phyloP scores from a whole-genome alignment of 1,284 basidiomycete genomes.

The Papiliotrema flavescens region DNA sequence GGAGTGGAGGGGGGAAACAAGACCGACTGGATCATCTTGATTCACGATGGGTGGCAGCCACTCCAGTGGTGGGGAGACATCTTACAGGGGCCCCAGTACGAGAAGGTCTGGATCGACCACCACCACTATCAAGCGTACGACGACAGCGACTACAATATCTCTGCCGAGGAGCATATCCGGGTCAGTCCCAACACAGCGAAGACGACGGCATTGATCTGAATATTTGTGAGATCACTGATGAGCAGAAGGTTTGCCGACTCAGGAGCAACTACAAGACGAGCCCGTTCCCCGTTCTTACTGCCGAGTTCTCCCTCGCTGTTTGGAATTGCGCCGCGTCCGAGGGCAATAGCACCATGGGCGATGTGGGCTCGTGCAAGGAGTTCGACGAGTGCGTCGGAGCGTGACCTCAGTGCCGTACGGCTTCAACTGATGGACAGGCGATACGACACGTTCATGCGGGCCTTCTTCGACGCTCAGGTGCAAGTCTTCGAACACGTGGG shows the following conservation, averaged over 20 bases:
- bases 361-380: slow-evolving; percentile 1
- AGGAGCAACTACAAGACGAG: not conserved
- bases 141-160: not conserved
- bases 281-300: not conserved
- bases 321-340: not conserved
- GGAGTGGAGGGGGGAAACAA: slow-evolving; percentile 48
- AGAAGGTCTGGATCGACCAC: slow-evolving; percentile 62
- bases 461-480: slow-evolving; percentile 78
- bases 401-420: not conserved
- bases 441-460: slow-evolving; percentile 78
- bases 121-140: slow-evolving; percentile 5
- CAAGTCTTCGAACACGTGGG: slow-evolving; percentile 39
- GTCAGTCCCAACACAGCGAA: not conserved
- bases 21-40: slow-evolving; percentile 54
- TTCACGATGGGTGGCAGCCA: slow-evolving; percentile 83
- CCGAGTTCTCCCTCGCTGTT: slow-evolving; percentile 2
- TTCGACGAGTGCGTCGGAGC: not conserved
- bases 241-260: not conserved
- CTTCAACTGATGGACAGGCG: slow-evolving; percentile 45
- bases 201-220: too few species aligned
- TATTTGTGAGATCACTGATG: not conserved
- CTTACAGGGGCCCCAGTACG: slow-evolving; percentile 55
- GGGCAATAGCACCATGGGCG: not conserved
- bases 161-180: slow-evolving; percentile 2
- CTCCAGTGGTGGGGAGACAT: slow-evolving; percentile 70